Evolutionary conservation across 2,329 filamentous ascomycete genomes (phyloP).

Genomic region (Fusarium beomiforme): DNA sequence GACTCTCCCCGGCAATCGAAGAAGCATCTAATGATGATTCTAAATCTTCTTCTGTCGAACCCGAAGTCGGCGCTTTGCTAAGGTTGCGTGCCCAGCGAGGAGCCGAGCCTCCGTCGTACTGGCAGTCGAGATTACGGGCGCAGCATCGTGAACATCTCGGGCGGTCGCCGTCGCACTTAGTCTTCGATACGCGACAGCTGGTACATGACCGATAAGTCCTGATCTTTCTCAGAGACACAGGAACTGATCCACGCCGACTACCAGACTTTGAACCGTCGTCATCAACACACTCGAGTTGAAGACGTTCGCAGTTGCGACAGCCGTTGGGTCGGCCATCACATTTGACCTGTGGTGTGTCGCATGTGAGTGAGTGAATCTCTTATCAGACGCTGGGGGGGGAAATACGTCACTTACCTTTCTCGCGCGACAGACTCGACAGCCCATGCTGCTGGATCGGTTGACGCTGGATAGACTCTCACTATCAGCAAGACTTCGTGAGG

Average conservation of each 20-base stretch:
- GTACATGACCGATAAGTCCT: constrained; percentile 54
- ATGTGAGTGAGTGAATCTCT: constrained; percentile 18
- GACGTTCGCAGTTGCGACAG: constrained; percentile 55
- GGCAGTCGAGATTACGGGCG: constrained; percentile 49
- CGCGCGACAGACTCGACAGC: constrained; percentile 54
- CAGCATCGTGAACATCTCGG: constrained; percentile 51
- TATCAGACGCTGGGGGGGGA: neutral
- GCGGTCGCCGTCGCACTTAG: constrained; percentile 54
- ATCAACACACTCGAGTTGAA: constrained; percentile 54
- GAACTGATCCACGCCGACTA: constrained; percentile 36
- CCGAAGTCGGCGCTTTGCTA: constrained; percentile 39
- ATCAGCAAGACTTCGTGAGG: constrained; percentile 25
- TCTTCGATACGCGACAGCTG: constrained; percentile 53
- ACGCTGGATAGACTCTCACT: constrained; percentile 21
- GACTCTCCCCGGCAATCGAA: constrained; percentile 29
- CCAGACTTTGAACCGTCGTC: constrained; percentile 46
- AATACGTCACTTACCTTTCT: constrained; percentile 48
- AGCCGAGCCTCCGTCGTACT: constrained; percentile 52
- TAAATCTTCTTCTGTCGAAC: constrained; percentile 37
- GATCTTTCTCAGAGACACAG: constrained; percentile 50
- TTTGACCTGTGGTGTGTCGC: constrained; percentile 48
- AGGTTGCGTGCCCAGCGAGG: constrained; percentile 51
- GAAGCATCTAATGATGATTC: constrained; percentile 31
- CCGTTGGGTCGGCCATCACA: constrained; percentile 54
- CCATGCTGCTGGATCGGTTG: constrained; percentile 45